Percentiles rank a stretch among this genome's conserved stretches.
Conservation (phyloP, 2,329 filamentous ascomycete genomes). For the Xylariaceae sp. region DNA sequence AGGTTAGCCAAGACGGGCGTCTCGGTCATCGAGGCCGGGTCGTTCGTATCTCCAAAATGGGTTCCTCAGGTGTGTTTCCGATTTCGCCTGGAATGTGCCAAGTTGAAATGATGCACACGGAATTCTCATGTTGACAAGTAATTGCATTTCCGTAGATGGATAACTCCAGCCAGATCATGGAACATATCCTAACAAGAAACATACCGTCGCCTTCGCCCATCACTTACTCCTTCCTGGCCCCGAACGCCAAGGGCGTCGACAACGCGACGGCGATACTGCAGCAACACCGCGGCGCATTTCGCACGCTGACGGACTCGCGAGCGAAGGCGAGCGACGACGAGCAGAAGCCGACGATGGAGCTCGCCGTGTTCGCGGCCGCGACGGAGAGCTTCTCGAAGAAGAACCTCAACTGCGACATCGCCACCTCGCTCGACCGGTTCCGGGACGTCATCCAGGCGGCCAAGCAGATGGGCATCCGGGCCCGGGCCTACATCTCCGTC, state of each 20-base stretch:
- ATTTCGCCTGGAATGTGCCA: no score
- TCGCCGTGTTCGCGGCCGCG: slow-evolving; percentile 76
- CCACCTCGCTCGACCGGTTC: slow-evolving; percentile 66
- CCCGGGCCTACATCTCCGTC: slow-evolving; percentile 75
- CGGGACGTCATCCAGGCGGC: slow-evolving; percentile 63
- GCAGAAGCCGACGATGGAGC: slow-evolving; percentile 52
- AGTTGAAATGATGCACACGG: no score
- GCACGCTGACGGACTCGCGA: slow-evolving; percentile 44
- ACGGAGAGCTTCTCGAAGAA: slow-evolving; percentile 75
- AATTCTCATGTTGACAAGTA: no score
- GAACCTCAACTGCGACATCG: slow-evolving; percentile 78
- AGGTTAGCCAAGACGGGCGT: slow-evolving; percentile 53
- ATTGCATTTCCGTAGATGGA: slow-evolving; percentile 69
- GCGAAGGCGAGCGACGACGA: slow-evolving; percentile 28
- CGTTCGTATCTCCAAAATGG: slow-evolving; percentile 62
- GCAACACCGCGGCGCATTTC: slow-evolving; percentile 43
- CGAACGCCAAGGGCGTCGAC: slow-evolving; percentile 67
- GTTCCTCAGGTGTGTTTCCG: slow-evolving; percentile 53
- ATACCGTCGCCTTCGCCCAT: slow-evolving; percentile 51
- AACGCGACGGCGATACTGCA: slow-evolving; percentile 53
- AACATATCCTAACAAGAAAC: slow-evolving; percentile 57
- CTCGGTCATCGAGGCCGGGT: slow-evolving; percentile 58
- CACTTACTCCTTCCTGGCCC: slow-evolving; percentile 75
- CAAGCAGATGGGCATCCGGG: slow-evolving; percentile 59
- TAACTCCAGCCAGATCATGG: slow-evolving; percentile 68